phyloP scores from a whole-genome alignment of 805 yeast genomes.

The Yarrowia divulgata region DNA sequence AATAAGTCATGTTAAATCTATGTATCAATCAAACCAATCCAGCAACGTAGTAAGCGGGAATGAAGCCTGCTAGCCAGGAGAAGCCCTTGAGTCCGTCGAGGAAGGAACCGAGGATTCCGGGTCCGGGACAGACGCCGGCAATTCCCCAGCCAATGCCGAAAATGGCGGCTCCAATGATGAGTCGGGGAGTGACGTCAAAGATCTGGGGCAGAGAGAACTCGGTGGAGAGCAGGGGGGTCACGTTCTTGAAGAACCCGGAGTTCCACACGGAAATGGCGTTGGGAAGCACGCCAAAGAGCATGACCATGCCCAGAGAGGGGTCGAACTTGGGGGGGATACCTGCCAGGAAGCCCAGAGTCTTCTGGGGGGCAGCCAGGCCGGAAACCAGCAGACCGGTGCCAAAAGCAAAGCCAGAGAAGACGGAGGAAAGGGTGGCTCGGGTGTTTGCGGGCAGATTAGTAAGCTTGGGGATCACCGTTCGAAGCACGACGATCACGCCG shows the following conservation, averaged over 20 bases:
- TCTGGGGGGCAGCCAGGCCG: constrained; percentile 57
- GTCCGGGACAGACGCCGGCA: constrained; percentile 62
- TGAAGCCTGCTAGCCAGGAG: constrained; percentile 48
- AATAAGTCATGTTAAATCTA: too few species aligned
- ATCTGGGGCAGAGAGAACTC: constrained; percentile 45
- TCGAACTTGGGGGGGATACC: constrained; percentile 53
- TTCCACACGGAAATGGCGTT: constrained; percentile 50
- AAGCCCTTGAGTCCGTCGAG: constrained; percentile 46
- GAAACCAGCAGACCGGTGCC: constrained; percentile 58
- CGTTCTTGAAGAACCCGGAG: constrained; percentile 40
- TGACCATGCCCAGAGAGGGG: constrained; percentile 57
- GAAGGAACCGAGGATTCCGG: constrained; percentile 53
- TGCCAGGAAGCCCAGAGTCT: constrained; percentile 57
- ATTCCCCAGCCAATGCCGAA: constrained; percentile 65
- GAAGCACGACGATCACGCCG: constrained; percentile 38
- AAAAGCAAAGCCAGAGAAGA: constrained; percentile 52
- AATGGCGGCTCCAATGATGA: constrained; percentile 55
- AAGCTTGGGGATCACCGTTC: constrained; percentile 40
- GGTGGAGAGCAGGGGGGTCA: constrained; percentile 9
- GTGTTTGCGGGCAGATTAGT: constrained; percentile 1
- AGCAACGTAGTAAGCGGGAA: constrained; percentile 47
- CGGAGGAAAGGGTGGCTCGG: constrained; percentile 40
- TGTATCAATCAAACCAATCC: neutral
- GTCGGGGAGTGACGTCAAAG: constrained; percentile 46
- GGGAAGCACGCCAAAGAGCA: constrained; percentile 56